Evolutionary conservation across 1,284 basidiomycete species (phyloP), one percentile per base, ranked within the genome.

Genomic region (Fomitopsis schrenkii): DNA sequence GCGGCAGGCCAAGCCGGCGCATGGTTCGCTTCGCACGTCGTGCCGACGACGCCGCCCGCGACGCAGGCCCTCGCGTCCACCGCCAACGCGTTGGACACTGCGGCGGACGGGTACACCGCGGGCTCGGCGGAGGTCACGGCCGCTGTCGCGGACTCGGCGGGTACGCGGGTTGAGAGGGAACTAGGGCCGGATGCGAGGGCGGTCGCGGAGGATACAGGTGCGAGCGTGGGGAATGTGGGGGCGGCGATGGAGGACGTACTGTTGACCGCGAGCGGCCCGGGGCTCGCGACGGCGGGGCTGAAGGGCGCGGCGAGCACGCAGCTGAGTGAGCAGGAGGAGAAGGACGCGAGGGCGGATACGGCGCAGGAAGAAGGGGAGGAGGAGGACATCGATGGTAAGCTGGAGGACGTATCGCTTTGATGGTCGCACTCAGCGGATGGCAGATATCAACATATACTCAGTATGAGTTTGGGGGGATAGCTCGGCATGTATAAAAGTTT

Each of bases 1-100:
- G 69, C 63, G 2, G 69, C 69, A 5, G 59, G 67, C 28, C 57
- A 61, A 1, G 70, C 69, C 2, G 68, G 70, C 53, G 64, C 68
- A 15, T 70, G 68, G 69, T 42, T 71, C 33, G 62, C 70, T 28
- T 59, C 59, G 42, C 63, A 64, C 12, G 52, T 70, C 55, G 66
- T 66, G 3, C 65, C 67, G n/a, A 64, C 66, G 3, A 63, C 62
- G 3, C 40, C 61, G 17, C 55, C 59, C 7, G 64, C 62, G 14
- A 64, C 66, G 33, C 65, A 65, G 14, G 55, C 61, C 48, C 64
- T 68, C 17, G 41, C 59, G 36, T 50, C 63, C 5, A 12, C 61
- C 4, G 59, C 57, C 5, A 59, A 62, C 42, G 66, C 62, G 12
- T 65, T 62, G 44, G 58, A 66, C 40, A 59, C 59, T 33, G 57